phyloP scores from a whole-genome alignment of 352 stramenopile genomes.

The Globisporangium paroecandrum region DNA sequence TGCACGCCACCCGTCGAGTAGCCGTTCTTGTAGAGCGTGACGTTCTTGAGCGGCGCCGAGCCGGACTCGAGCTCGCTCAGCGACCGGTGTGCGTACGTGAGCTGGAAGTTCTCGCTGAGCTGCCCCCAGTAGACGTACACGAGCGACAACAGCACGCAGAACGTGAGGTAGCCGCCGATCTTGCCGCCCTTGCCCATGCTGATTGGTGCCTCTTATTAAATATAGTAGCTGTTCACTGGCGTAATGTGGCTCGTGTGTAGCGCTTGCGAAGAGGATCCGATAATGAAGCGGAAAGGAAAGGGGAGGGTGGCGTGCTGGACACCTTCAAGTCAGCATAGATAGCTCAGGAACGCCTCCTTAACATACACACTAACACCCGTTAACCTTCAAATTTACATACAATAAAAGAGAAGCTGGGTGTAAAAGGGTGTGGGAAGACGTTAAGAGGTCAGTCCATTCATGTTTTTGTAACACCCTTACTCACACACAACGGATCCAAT shows the following conservation, averaged over 20 bases:
- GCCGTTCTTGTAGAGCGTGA: slow-evolving; percentile 79
- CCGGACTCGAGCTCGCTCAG: slow-evolving; percentile 34
- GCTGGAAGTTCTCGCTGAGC: slow-evolving; percentile 59
- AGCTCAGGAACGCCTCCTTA: background rate
- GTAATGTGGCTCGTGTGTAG: background rate
- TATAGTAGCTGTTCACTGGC: background rate
- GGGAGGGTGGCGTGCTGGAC: background rate
- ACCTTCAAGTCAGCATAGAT: slow-evolving; percentile 11
- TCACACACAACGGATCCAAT: background rate
- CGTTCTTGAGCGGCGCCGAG: slow-evolving; percentile 44
- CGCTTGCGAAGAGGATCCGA: background rate
- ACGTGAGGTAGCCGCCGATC: slow-evolving; percentile 33
- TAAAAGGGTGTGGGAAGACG: background rate
- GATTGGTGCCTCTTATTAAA: background rate
- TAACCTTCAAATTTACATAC: background rate
- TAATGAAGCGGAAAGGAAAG: background rate
- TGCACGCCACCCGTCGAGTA: slow-evolving; percentile 72
- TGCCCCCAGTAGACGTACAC: slow-evolving; percentile 52
- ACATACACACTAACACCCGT: background rate
- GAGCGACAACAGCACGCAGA: slow-evolving; percentile 39
- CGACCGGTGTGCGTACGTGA: slow-evolving; percentile 56
- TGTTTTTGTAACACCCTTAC: slow-evolving; percentile 7
- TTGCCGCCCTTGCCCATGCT: slow-evolving; percentile 53
- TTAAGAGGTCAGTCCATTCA: background rate
- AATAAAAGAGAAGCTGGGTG: background rate